Evolutionary conservation across 305 asterid genomes (phyloP).

Genomic region (Solanum hybrid): DNA sequence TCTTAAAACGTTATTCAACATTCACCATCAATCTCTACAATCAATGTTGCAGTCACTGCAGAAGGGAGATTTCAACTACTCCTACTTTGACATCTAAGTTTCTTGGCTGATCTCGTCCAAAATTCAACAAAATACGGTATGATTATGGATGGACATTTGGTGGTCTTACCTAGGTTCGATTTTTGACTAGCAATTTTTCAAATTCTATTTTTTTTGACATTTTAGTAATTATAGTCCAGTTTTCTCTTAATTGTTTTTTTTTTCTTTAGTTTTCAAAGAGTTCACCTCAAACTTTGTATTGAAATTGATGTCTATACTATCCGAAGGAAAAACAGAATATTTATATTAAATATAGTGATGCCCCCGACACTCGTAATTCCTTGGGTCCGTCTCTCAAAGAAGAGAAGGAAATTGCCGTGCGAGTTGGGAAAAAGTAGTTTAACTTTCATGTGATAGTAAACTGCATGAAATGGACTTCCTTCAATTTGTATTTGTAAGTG

Average conservation of each 20-base stretch:
- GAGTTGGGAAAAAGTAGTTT: not conserved
- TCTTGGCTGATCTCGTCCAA: slow-evolving; percentile 4
- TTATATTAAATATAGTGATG: not conserved
- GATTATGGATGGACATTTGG: not conserved
- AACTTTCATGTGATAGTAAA: not conserved
- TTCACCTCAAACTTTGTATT: not conserved
- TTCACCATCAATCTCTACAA: not conserved
- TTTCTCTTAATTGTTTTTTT: too few species aligned
- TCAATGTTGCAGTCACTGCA: slow-evolving; percentile 38
- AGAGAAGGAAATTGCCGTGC: not conserved
- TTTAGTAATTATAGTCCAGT: not conserved
- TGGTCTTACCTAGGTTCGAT: not conserved
- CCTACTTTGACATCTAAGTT: slow-evolving; percentile 39
- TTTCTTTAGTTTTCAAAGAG: not conserved
- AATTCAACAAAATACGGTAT: slow-evolving; percentile 14
- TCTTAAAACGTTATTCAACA: not conserved
- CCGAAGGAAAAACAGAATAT: not conserved
- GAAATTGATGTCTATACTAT: not conserved
- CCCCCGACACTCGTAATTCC: not conserved
- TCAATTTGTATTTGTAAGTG: not conserved
- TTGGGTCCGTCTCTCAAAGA: not conserved
- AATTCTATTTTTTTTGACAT: not conserved
- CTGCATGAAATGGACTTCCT: not conserved
- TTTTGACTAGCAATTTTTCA: not conserved
- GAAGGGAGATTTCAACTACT: slow-evolving; percentile 28